A percentile compares a stretch with the other conserved stretches of the same genome.
phyloP scores from a whole-genome alignment of 805 yeast genomes.

The Metschnikowia cubensis region DNA sequence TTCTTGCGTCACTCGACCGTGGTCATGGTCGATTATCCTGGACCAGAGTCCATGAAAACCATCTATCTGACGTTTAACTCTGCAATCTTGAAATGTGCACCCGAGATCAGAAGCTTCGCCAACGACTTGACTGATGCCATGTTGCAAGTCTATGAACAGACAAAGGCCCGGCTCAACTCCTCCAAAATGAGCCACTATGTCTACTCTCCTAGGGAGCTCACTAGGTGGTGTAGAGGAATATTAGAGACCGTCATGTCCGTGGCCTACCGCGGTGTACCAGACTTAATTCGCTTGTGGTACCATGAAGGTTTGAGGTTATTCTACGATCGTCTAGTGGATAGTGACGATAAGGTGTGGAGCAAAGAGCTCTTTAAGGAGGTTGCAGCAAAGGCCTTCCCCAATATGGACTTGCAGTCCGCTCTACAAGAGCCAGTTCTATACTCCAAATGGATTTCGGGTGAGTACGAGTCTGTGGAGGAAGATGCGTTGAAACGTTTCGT shows the following conservation, averaged over 20 bases:
- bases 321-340: constrained; percentile 59
- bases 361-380: constrained; percentile 28
- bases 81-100: constrained; percentile 58
- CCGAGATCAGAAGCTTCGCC: constrained; percentile 54
- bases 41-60: constrained; percentile 51
- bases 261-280: constrained; percentile 29
- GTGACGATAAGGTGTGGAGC: constrained; percentile 49
- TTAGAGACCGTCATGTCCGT: constrained; percentile 44
- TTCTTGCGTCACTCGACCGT: constrained; percentile 65
- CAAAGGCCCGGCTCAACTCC: constrained; percentile 39
- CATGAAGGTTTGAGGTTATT: constrained; percentile 80
- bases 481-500: constrained; percentile 51
- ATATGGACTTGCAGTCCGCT: constrained; percentile 31
- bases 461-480: constrained; percentile 53
- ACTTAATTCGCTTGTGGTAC: constrained; percentile 63
- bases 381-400: constrained; percentile 44
- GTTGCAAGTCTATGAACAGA: constrained; percentile 53
- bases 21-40: constrained; percentile 78
- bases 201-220: constrained; percentile 85
- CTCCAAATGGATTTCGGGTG: constrained; percentile 70
- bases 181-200: constrained; percentile 55
- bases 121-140: constrained; percentile 57
- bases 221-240: constrained; percentile 83
- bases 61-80: constrained; percentile 60
- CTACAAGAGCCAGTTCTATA: constrained; percentile 55